Conservation (phyloP, 2,329 filamentous ascomycete species). For the Talaromyces sp. region DNA sequence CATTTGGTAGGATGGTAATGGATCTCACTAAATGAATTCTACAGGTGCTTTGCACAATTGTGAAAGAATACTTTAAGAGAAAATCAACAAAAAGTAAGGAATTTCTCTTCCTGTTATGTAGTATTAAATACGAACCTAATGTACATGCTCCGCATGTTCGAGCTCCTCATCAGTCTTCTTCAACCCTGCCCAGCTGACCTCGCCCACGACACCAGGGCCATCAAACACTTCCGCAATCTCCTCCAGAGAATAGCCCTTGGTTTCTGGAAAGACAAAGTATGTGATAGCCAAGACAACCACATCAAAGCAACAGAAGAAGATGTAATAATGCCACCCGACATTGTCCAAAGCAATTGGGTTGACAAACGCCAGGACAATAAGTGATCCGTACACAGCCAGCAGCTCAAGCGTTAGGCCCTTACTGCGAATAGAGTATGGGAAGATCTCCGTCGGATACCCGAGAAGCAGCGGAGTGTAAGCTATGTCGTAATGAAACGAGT, state of each 20-base stretch:
- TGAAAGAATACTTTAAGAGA: neutral
- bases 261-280: constrained; percentile 51
- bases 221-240: constrained; percentile 41
- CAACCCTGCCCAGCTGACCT: neutral
- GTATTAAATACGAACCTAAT: neutral
- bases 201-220: constrained; percentile 13
- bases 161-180: neutral
- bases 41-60: neutral
- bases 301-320: constrained; percentile 53
- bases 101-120: neutral
- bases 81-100: neutral
- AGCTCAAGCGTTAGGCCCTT: constrained; percentile 47
- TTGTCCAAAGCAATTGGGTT: constrained; percentile 15
- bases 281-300: constrained; percentile 47
- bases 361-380: constrained; percentile 24
- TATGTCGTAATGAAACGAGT: constrained; percentile 10
- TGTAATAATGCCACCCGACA: constrained; percentile 33
- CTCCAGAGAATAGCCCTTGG: constrained; percentile 49
- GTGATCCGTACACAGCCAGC: constrained; percentile 19
- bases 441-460: constrained; percentile 52
- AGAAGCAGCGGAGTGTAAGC: constrained; percentile 39
- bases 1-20: neutral
- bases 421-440: constrained; percentile 50
- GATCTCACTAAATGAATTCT: neutral
- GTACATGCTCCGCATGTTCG: neutral